These are phyloP conservation scores for Eudorina sp. DNA, from an alignment of 139 green algal genomes.

Conservation along the genomic window DNA sequence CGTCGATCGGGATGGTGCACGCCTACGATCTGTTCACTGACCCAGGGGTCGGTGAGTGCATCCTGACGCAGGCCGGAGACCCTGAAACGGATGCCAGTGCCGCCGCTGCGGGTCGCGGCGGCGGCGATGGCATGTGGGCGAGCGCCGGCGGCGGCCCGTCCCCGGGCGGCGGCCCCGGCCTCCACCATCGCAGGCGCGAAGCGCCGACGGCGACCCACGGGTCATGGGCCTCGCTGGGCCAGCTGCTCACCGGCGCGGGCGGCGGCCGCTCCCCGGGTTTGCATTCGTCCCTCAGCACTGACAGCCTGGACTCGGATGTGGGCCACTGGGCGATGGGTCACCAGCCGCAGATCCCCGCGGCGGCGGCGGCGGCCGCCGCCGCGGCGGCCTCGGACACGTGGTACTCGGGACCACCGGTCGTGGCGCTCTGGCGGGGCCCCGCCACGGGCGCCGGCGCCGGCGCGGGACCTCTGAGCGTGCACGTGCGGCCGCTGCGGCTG, in stretches of 20 bases:
- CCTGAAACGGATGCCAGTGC: neutral
- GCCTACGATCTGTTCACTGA: conserved; percentile 52
- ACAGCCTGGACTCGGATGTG: conserved; percentile 40
- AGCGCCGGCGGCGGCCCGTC: neutral
- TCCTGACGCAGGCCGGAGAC: conserved; percentile 33
- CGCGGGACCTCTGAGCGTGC: conserved; percentile 9
- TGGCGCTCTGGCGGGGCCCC: neutral
- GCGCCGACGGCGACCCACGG: conserved; percentile 24
- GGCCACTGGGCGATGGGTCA: conserved; percentile 47
- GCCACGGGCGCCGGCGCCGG: neutral
- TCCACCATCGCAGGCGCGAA: neutral
- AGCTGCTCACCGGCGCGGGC: conserved; percentile 8
- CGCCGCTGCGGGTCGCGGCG: neutral
- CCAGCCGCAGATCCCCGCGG: neutral
- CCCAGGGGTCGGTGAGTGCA: conserved; percentile 52
- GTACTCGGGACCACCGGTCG: conserved; percentile 7
- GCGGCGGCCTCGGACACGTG: neutral
- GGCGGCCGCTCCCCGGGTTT: neutral
- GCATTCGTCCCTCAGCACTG: conserved; percentile 28
- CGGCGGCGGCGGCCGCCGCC: neutral
- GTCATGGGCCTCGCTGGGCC: conserved; percentile 22
- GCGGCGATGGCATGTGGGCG: neutral
- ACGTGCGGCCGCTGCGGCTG: conserved; percentile 59
- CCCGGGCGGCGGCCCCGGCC: neutral
- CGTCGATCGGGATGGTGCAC: conserved; percentile 4